These are phyloP conservation scores for Aphanoascus verrucosus DNA, from an alignment of 2,329 filamentous ascomycete species.

Conservation along the genomic window DNA sequence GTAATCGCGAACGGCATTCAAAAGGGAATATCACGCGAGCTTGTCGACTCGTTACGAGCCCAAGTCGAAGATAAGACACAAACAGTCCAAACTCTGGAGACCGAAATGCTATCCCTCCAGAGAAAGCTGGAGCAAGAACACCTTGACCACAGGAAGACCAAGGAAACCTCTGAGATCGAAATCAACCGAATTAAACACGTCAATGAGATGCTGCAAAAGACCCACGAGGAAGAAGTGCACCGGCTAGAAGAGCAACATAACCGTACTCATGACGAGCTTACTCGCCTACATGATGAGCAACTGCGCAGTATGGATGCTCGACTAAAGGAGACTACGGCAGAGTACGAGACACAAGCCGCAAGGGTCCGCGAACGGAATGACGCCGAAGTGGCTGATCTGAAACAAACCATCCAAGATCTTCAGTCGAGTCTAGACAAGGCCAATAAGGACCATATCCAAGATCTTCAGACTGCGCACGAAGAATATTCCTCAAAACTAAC, in stretches of 20 bases:
- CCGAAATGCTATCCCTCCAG: constrained; percentile 44
- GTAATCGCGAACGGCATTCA: constrained; percentile 68
- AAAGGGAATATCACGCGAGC: constrained; percentile 83
- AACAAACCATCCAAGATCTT: constrained; percentile 49
- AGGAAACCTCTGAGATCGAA: constrained; percentile 48
- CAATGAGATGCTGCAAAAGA: constrained; percentile 59
- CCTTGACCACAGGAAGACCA: constrained; percentile 57
- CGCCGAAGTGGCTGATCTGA: constrained; percentile 53
- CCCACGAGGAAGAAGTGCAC: constrained; percentile 57
- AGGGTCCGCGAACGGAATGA: constrained; percentile 40
- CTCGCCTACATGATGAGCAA: constrained; percentile 37
- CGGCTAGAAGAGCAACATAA: constrained; percentile 43
- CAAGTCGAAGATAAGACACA: constrained; percentile 65
- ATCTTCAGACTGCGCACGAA: constrained; percentile 48
- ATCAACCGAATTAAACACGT: constrained; percentile 50
- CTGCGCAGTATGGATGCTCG: constrained; percentile 40
- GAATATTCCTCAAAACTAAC: constrained; percentile 38
- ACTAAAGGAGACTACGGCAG: constrained; percentile 34
- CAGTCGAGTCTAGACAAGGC: constrained; percentile 42
- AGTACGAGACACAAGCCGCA: constrained; percentile 32
- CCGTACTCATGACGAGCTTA: constrained; percentile 31
- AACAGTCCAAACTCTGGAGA: constrained; percentile 47
- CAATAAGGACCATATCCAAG: constrained; percentile 50
- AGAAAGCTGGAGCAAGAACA: constrained; percentile 58
- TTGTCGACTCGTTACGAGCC: constrained; percentile 72